Base-by-base conservation (phyloP, 2,329 filamentous ascomycete genomes). In the Sarocladium strictum region DNA sequence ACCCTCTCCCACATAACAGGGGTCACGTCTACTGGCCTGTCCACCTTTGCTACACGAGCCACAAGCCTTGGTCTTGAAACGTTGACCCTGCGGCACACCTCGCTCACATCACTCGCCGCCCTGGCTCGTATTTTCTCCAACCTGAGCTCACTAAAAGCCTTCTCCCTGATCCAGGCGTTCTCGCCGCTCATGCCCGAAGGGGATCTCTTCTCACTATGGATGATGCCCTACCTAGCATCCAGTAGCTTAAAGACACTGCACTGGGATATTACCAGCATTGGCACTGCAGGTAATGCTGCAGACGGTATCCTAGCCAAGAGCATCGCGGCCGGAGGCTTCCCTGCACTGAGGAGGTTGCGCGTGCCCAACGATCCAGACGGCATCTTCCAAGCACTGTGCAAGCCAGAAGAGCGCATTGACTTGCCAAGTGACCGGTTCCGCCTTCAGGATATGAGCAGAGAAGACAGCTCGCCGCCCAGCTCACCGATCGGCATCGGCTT, bases 331-430 rank as follows among this genome's bases (percentile, higher is more conserved):
- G 71, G 72, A 3, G 83, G 82, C 0, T 89, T 92, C 62, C 87
- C 88, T 0, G 65, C 70, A 0, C 75, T 92, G 10, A 73, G 71
- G 10, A 71, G 65, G 1, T 69, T 91, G 17, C 81, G 87, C 54
- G 75, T 82, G 0, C 88, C 86, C 1, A 82, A 82, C 55, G 88
- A 92, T 59, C 79, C 85, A 1, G 80, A 88, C 4, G 88, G 87
- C 24, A 61, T 80, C 7, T 82, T 91, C 58, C 88, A 92, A 68
- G 70, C 74, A 1, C 75, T 90, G 1, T 92, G 88, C 66, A 78
- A 77, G 41, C 87, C 87, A 1, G 71, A 77, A 3, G 78, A 79
- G 27, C 74, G 75, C 27, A 72, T 81, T 19, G 76, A 83, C 38
- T 69, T 79, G 21, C 73, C 77, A 1, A 69, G 68, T 10, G 79